Conservation (phyloP, 805 yeast species). For the Starmerella sirachaensis region DNA sequence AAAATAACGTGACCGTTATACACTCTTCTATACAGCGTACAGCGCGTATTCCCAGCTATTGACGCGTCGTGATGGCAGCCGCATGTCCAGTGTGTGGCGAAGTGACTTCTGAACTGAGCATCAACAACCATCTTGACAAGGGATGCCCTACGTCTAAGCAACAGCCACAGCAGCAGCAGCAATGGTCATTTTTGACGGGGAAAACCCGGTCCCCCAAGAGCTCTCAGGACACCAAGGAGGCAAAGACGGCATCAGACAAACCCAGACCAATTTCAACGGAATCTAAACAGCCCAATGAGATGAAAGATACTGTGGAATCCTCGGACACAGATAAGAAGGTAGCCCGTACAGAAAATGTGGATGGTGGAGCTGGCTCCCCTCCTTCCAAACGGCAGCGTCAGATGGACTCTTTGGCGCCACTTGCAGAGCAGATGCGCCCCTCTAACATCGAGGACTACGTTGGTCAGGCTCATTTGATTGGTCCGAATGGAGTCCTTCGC, state of each 20-base stretch:
- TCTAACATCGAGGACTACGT: slow-evolving; percentile 51
- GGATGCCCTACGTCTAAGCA: slow-evolving; percentile 25
- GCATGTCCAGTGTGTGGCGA: slow-evolving; percentile 28
- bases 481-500: slow-evolving; percentile 48
- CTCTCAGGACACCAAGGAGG: neutral
- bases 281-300: too few relatives aligned
- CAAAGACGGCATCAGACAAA: neutral
- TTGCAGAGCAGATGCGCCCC: slow-evolving; percentile 83
- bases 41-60: too few relatives aligned
- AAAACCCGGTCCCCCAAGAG: neutral
- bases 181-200: slow-evolving; percentile 10
- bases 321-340: too few relatives aligned
- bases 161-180: slow-evolving; percentile 5
- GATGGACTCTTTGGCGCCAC: slow-evolving; percentile 31
- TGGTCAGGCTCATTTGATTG: slow-evolving; percentile 75
- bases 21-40: neutral
- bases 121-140: slow-evolving; percentile 28
- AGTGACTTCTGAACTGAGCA: slow-evolving; percentile 24
- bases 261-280: too few relatives aligned
- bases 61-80: slow-evolving; percentile 15
- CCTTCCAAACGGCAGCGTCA: neutral
- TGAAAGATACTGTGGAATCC: too few relatives aligned
- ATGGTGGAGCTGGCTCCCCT: too few relatives aligned
- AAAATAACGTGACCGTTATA: neutral
- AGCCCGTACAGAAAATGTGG: too few relatives aligned